A percentile compares a stretch with the other conserved stretches of the same genome.
Conservation (phyloP, 2,329 filamentous ascomycete genomes). For the Fusarium luffae region DNA sequence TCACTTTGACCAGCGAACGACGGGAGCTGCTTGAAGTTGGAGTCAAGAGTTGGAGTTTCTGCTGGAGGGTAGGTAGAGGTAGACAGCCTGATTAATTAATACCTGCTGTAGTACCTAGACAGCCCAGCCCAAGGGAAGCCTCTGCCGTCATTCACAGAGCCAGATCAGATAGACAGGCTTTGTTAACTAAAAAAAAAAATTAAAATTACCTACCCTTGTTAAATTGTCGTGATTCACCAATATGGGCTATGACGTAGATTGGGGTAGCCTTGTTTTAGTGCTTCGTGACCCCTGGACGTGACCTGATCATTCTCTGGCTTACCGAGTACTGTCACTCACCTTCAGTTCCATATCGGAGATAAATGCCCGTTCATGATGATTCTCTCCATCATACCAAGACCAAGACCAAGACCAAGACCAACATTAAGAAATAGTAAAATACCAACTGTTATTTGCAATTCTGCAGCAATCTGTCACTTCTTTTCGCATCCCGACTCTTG, state of each 20-base stretch:
- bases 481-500: background rate
- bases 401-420: background rate
- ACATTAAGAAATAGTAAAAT: background rate
- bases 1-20: conserved; percentile 9
- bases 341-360: no score
- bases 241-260: conserved; percentile 31
- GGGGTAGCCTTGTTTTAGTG: conserved; percentile 33
- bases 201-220: conserved; percentile 2
- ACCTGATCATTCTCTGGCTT: conserved; percentile 4
- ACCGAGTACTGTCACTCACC: no score
- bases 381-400: background rate
- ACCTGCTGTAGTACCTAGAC: background rate
- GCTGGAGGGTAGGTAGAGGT: background rate
- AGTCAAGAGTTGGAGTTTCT: background rate
- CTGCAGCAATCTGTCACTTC: background rate
- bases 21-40: background rate
- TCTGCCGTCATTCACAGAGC: conserved; percentile 33
- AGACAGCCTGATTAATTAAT: conserved; percentile 23
- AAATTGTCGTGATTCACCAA: conserved; percentile 33
- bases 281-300: conserved; percentile 14
- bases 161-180: conserved; percentile 1
- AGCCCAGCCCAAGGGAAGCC: conserved; percentile 9
- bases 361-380: background rate
- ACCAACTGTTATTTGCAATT: background rate
- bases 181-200: conserved; percentile 1